Evolutionary conservation across 169 alveolate genomes (phyloP).

Genomic region (Plasmodium berghei): DNA sequence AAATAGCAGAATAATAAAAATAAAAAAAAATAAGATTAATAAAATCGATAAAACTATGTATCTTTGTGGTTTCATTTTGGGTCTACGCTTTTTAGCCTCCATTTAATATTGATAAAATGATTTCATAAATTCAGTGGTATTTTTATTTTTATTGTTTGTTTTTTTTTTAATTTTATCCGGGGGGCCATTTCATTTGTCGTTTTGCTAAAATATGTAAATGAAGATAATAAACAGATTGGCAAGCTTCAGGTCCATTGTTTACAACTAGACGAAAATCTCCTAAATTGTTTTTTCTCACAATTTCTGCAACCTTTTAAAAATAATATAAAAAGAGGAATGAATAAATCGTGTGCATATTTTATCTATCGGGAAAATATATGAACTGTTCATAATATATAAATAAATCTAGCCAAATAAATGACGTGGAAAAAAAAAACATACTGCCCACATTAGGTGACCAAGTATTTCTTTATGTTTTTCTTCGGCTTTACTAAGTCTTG

Average conservation of each 20-base stretch:
- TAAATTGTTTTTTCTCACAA: conserved; percentile 86
- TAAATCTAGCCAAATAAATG: background rate
- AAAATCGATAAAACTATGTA: background rate
- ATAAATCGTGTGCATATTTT: background rate
- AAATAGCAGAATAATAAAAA: no score
- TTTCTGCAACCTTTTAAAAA: conserved; percentile 83
- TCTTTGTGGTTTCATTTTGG: background rate
- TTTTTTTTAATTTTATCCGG: conserved; percentile 81
- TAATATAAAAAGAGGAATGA: background rate
- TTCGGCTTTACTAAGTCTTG: conserved; percentile 90
- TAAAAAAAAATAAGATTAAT: no score
- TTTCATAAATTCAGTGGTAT: background rate
- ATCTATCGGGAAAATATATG: background rate
- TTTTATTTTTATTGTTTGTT: background rate
- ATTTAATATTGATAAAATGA: no score
- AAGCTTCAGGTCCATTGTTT: conserved; percentile 93
- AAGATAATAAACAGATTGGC: conserved; percentile 92
- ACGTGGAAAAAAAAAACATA: background rate
- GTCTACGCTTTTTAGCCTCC: background rate
- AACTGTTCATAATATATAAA: background rate
- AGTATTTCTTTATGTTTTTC: conserved; percentile 88
- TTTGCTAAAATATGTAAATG: conserved; percentile 92
- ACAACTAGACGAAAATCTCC: conserved; percentile 94
- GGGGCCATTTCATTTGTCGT: conserved; percentile 90
- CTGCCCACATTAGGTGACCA: conserved; percentile 93